Evolutionary conservation across 202 grass and related monocot species (phyloP).

Genomic region (Hordeum pubiflorum): DNA sequence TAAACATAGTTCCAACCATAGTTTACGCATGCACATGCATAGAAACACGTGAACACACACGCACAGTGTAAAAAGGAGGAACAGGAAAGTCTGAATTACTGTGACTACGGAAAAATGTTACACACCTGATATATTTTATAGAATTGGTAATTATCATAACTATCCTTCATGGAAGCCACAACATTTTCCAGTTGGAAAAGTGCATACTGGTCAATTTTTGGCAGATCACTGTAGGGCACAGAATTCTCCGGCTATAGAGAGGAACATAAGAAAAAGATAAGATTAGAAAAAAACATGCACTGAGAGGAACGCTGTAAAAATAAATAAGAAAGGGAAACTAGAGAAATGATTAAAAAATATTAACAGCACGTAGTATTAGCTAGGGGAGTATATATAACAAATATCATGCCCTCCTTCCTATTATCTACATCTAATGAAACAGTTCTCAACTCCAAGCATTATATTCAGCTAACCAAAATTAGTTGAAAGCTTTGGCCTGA

Average conservation of each 20-base stretch:
- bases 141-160: conserved; percentile 86
- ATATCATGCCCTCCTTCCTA: background rate
- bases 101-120: background rate
- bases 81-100: background rate
- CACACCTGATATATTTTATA: conserved; percentile 97
- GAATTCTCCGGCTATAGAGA: conserved; percentile 50
- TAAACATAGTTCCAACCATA: background rate
- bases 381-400: background rate
- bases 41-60: background rate
- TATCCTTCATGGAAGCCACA: conserved; percentile 68
- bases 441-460: conserved; percentile 7
- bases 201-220: conserved; percentile 86
- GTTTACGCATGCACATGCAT: background rate
- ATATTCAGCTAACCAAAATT: background rate
- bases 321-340: background rate
- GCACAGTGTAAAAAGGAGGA: background rate
- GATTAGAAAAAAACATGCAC: conserved; percentile 9
- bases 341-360: conserved; percentile 7
- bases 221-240: conserved; percentile 63
- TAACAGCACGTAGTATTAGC: background rate
- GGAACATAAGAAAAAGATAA: background rate
- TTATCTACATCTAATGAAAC: conserved; percentile 4
- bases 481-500: background rate
- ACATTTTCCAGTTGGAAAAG: conserved; percentile 93
- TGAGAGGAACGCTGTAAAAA: conserved; percentile 3